phyloP scores from a whole-genome alignment of 2,329 filamentous ascomycete genomes.

The Ceratocystis colombiana region DNA sequence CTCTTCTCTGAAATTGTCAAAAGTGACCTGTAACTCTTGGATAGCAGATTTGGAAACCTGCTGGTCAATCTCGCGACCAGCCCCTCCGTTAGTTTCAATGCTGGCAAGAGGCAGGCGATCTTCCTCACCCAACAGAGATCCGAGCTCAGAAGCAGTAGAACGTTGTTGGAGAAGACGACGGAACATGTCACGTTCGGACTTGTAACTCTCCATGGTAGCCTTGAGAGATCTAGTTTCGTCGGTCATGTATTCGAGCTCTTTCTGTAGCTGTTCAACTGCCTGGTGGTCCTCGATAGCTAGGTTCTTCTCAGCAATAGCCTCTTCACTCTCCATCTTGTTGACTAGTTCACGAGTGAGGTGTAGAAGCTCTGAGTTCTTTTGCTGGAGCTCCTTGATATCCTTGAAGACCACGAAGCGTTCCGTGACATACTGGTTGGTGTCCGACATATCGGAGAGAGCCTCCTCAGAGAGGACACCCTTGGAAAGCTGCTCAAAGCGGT shows the following conservation, averaged over 20 bases:
- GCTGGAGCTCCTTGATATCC: slow-evolving; percentile 70
- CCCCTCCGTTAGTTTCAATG: slow-evolving; percentile 49
- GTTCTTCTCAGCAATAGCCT: slow-evolving; percentile 58
- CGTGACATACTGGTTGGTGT: slow-evolving; percentile 81
- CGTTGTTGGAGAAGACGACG: slow-evolving; percentile 78
- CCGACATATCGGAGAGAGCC: slow-evolving; percentile 62
- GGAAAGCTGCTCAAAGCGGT: slow-evolving; percentile 67
- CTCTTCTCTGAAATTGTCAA: slow-evolving; percentile 82
- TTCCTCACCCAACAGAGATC: slow-evolving; percentile 62
- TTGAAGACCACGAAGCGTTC: slow-evolving; percentile 85
- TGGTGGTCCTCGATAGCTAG: slow-evolving; percentile 55
- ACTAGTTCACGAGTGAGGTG: slow-evolving; percentile 75
- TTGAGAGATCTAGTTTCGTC: slow-evolving; percentile 78
- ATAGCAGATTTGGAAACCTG: slow-evolving; percentile 59
- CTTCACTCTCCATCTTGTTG: slow-evolving; percentile 82
- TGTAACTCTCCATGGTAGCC: slow-evolving; percentile 80
- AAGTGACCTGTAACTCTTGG: slow-evolving; percentile 79
- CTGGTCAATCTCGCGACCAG: slow-evolving; percentile 48
- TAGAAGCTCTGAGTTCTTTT: slow-evolving; percentile 77
- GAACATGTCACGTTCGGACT: slow-evolving; percentile 96
- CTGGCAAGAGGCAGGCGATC: slow-evolving; percentile 49
- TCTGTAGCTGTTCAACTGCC: slow-evolving; percentile 62
- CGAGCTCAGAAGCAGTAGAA: slow-evolving; percentile 49
- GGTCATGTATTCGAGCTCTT: slow-evolving; percentile 62
- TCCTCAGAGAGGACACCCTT: slow-evolving; percentile 64